Evolutionary conservation across 1,284 basidiomycete genomes (phyloP).

Genomic region (Fistulinella cinereoalba): DNA sequence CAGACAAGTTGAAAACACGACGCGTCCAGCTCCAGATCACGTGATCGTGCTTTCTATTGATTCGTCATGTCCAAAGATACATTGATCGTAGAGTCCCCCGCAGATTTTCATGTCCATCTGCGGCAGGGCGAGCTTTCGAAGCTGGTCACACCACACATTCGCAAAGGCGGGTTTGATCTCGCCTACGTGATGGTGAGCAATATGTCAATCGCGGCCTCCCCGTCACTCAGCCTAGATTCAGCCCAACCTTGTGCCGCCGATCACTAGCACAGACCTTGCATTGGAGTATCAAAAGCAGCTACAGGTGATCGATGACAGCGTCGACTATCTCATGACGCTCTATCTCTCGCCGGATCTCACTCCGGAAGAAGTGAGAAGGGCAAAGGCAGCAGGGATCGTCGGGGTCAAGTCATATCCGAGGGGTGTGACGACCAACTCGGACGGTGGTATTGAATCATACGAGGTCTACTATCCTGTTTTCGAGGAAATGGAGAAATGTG

Average conservation of each 20-base stretch:
- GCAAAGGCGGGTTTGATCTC: conserved; percentile 83
- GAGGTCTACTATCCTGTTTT: conserved; percentile 94
- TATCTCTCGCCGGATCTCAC: conserved; percentile 92
- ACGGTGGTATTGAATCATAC: conserved; percentile 96
- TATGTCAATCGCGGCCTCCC: conserved; percentile 2
- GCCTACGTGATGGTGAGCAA: conserved; percentile 92
- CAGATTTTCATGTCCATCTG: conserved; percentile 97
- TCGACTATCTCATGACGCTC: conserved; percentile 93
- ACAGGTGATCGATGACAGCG: conserved; percentile 70
- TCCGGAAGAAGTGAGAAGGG: conserved; percentile 87
- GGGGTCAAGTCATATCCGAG: conserved; percentile 98
- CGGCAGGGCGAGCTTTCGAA: conserved; percentile 82
- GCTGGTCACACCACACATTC: conserved; percentile 90
- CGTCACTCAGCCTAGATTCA: conserved; percentile 34
- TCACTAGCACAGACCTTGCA: conserved; percentile 83
- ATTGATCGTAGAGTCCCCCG: conserved; percentile 62
- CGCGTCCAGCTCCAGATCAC: conserved; percentile 28
- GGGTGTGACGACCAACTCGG: conserved; percentile 97
- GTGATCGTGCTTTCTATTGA: conserved; percentile 27
- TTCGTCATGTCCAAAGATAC: conserved; percentile 20
- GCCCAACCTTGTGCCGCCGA: conserved; percentile 95
- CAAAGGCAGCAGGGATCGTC: conserved; percentile 82
- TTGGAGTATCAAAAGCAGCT: conserved; percentile 79
- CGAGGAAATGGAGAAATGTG: conserved; percentile 89
- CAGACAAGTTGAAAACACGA: conserved; percentile 34